Evolutionary conservation across 306 rosid species (phyloP), one percentile per base, ranked within the genome.

Genomic region (Malus asiatica): DNA sequence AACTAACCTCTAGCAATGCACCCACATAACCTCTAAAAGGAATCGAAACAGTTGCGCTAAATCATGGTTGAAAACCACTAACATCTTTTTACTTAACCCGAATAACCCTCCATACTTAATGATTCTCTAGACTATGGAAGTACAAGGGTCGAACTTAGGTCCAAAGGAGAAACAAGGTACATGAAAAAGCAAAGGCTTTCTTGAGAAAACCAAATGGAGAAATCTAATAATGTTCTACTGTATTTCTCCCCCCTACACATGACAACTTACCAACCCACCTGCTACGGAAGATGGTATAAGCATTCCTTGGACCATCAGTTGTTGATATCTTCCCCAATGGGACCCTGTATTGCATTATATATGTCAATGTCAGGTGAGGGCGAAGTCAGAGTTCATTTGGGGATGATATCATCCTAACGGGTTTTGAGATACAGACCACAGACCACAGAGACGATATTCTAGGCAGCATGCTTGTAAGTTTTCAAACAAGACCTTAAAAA

Each of bases 251-350:
- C 79, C 80, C 81, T 71, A 78, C 64, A 87, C 83, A 83, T 65
- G 62, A 82, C 71, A 83, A 87, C 90, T 89, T 90, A 87, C 96
- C 91, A 84, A 95, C 97, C 96, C 91, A 95, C 98, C 98, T 95
- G 90, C 88, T 89, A 87, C 83, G 89, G 77, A 92, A 83, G 82
- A 86, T 68, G 76, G 96, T 95, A 88, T 86, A 95, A 77, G 97
- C 96, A 78, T 82, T 90, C 81, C 85, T 90, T 81, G 93, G 83
- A 83, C 98, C 98, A 80, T 95, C 97, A 77, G 91, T 81, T 80
- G 97, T 89, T 45, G 86, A 83, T 80, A 95, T 89, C 93, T 86
- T 95, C 90, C 97, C 98, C 90, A 95, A 87, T 84, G 77, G 63
- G 85, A 95, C 73, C 98, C 98, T 95, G 98, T 88, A 89, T 90